Percentiles rank a stretch among this genome's conserved stretches.
phyloP scores from a whole-genome alignment of 108 stramenopile genomes.

The Fistulifera pelliculosa region DNA sequence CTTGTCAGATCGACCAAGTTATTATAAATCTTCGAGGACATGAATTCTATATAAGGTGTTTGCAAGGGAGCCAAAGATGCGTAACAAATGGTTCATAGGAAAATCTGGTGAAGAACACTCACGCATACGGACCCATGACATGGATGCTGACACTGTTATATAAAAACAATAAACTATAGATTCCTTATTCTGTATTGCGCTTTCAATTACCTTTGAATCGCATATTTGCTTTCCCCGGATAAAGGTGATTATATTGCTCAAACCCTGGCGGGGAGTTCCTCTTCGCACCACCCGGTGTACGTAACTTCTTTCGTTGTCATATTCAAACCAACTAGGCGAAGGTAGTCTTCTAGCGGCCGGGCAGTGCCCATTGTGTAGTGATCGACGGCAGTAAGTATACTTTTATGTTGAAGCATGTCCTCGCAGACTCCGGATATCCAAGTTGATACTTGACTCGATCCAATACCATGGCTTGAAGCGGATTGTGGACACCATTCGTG shows the following conservation, averaged over 20 bases:
- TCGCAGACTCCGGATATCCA: slow-evolving; percentile 80
- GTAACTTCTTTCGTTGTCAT: slow-evolving; percentile 72
- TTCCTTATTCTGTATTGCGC: too few species aligned
- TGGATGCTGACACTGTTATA: too few species aligned
- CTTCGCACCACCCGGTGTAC: slow-evolving; percentile 73
- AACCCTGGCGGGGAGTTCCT: slow-evolving; percentile 67
- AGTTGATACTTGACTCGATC: slow-evolving; percentile 72
- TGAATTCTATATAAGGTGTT: too few species aligned
- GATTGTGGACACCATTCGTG: slow-evolving; percentile 38
- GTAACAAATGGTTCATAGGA: too few species aligned
- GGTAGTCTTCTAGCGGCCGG: slow-evolving; percentile 57
- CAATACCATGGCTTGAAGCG: slow-evolving; percentile 65
- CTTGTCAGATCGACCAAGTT: too few species aligned
- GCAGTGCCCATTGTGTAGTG: slow-evolving; percentile 76
- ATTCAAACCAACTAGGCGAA: slow-evolving; percentile 69
- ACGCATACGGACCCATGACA: too few species aligned
- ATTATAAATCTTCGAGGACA: too few species aligned
- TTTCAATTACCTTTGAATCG: too few species aligned
- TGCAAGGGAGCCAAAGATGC: too few species aligned
- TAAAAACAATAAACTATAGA: too few species aligned
- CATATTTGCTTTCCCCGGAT: slow-evolving; percentile 7
- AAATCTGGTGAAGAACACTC: too few species aligned
- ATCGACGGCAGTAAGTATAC: slow-evolving; percentile 66
- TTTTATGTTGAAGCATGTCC: slow-evolving; percentile 62
- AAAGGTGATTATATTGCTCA: slow-evolving; percentile 49